Percentiles rank a stretch among this genome's conserved stretches.
phyloP scores from a whole-genome alignment of 345 rosid species.

The Camelina neglecta region DNA sequence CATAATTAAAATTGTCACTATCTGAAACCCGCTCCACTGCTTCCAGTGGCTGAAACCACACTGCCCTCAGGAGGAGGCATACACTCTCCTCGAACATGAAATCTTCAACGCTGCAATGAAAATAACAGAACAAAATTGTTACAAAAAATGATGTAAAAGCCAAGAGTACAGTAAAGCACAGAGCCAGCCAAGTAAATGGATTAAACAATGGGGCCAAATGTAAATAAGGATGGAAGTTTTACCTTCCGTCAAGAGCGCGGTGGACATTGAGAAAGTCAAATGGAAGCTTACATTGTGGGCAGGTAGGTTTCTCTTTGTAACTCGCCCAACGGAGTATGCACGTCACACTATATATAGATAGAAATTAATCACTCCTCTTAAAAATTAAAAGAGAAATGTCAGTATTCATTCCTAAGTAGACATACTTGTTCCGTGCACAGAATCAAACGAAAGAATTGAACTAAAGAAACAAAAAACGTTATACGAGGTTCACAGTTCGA shows the following conservation, averaged over 20 bases:
- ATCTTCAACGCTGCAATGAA: constrained; percentile 65
- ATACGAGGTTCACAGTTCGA: neutral
- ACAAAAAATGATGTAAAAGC: neutral
- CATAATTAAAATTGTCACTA: constrained; percentile 50
- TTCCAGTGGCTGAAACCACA: constrained; percentile 74
- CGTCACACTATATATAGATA: constrained; percentile 62
- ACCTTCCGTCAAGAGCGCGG: constrained; percentile 92
- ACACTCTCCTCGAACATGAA: constrained; percentile 96
- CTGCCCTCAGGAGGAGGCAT: constrained; percentile 84
- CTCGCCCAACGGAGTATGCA: constrained; percentile 96
- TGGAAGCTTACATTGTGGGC: constrained; percentile 96
- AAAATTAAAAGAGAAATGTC: constrained; percentile 1
- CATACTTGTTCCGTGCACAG: neutral
- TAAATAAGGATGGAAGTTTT: neutral
- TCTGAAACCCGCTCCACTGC: constrained; percentile 54
- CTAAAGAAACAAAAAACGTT: neutral
- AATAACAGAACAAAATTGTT: neutral
- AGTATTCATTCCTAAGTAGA: constrained; percentile 1
- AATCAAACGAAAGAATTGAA: neutral
- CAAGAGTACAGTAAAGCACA: neutral
- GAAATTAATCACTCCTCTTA: constrained; percentile 29
- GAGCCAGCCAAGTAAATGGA: constrained; percentile 12
- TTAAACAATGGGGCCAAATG: neutral
- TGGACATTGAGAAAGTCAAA: constrained; percentile 85
- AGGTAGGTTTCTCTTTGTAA: constrained; percentile 62